Conservation (phyloP, 2,329 filamentous ascomycete species). For the Pestalotiopsis sp. region DNA sequence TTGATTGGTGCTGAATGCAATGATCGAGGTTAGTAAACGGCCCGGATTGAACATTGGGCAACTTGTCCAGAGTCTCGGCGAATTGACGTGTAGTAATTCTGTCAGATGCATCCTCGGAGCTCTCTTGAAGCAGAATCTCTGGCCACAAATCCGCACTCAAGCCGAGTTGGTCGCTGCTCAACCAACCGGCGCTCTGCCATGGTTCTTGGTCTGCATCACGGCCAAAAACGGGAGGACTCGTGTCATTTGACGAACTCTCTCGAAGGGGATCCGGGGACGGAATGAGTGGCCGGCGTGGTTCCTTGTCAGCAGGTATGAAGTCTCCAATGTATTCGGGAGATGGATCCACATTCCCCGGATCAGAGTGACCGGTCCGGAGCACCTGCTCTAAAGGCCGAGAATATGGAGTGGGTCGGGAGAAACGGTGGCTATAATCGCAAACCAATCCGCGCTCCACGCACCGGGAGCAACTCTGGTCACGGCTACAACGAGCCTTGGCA, state of each 20-base stretch:
- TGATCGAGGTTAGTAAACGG: background rate
- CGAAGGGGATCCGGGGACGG: background rate
- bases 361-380: background rate
- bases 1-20: background rate
- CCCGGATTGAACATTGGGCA: background rate
- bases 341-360: background rate
- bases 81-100: background rate
- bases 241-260: background rate
- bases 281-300: background rate
- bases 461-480: slow-evolving; percentile 23
- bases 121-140: background rate
- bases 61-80: background rate
- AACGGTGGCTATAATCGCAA: slow-evolving; percentile 22
- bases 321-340: background rate
- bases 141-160: background rate
- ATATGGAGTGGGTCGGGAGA: slow-evolving; percentile 14
- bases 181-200: background rate
- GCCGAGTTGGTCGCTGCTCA: background rate
- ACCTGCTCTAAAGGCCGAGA: background rate
- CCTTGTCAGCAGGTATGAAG: background rate
- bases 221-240: background rate
- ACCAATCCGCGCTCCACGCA: slow-evolving; percentile 21
- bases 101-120: background rate
- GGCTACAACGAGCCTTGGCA: slow-evolving; percentile 29
- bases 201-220: background rate